phyloP scores from a whole-genome alignment of 768 basidiomycete genomes.

The Lyophyllum atratum region DNA sequence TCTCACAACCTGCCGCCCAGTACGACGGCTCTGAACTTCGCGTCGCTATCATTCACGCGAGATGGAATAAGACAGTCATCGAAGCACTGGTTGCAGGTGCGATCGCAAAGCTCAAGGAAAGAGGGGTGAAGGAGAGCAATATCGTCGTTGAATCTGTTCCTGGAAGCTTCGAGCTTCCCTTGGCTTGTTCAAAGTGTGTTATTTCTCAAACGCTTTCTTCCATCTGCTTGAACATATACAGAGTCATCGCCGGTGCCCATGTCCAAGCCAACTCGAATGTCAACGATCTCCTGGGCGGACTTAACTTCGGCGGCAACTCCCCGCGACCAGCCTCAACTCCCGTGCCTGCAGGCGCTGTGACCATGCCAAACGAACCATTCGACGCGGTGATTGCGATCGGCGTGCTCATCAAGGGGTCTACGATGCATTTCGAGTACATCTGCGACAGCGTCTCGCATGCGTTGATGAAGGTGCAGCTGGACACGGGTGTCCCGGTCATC shows the following conservation, averaged over 20 bases:
- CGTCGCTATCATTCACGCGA: conserved; percentile 90
- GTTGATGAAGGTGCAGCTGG: conserved; percentile 92
- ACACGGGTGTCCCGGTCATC: conserved; percentile 91
- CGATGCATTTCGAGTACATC: conserved; percentile 99
- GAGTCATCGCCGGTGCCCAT: conserved; percentile 87
- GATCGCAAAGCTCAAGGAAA: conserved; percentile 74
- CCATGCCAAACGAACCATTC: conserved; percentile 66
- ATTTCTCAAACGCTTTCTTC: conserved; percentile 2
- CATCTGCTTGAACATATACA: conserved; percentile 31
- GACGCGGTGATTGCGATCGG: conserved; percentile 97
- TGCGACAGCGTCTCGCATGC: conserved; percentile 91
- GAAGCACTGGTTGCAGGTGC: conserved; percentile 83
- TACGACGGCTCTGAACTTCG: conserved; percentile 84
- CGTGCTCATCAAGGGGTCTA: conserved; percentile 95
- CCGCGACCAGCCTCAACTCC: conserved; percentile 55
- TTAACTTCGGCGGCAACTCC: conserved; percentile 43
- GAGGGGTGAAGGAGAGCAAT: conserved; percentile 87
- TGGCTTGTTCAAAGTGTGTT: conserved; percentile 79
- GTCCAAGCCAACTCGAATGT: conserved; percentile 76
- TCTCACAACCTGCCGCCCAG: conserved; percentile 54
- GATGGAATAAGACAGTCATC: conserved; percentile 93
- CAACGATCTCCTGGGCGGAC: conserved; percentile 77
- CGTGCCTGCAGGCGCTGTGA: conserved; percentile 36
- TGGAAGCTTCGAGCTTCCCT: conserved; percentile 94
- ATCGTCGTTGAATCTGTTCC: conserved; percentile 92